Evolutionary conservation across 2,329 filamentous ascomycete genomes (phyloP).

Genomic region (Fusarium burgessii): DNA sequence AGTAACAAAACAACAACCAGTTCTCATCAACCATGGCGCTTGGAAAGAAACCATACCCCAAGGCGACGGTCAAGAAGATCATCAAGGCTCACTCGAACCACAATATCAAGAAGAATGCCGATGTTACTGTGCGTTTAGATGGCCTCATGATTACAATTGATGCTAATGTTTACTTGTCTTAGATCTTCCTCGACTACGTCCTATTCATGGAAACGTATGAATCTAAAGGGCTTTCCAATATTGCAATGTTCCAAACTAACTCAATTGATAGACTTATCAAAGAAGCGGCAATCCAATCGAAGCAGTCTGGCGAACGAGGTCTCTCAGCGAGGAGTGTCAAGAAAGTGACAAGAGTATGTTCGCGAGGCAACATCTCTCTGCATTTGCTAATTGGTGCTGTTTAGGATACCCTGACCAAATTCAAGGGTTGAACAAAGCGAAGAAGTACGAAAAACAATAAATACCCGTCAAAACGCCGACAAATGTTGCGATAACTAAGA

Average conservation of each 20-base stretch:
- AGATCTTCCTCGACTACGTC: conserved; percentile 89
- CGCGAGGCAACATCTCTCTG: not conserved
- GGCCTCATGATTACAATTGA: conserved; percentile 22
- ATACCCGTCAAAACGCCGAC: not conserved
- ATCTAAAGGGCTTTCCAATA: not conserved
- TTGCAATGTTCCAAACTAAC: not conserved
- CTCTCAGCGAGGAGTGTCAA: conserved; percentile 81
- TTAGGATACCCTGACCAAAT: conserved; percentile 74
- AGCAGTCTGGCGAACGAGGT: conserved; percentile 77
- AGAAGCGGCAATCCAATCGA: conserved; percentile 81
- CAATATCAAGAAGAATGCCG: conserved; percentile 84
- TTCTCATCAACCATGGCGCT: conserved; percentile 48
- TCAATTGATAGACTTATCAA: conserved; percentile 73
- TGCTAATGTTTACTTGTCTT: conserved; percentile 44
- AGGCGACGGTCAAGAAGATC: conserved; percentile 87
- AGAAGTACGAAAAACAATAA: not conserved
- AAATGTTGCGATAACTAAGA: not conserved
- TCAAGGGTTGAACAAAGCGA: conserved; percentile 68
- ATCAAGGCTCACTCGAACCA: conserved; percentile 88
- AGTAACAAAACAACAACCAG: conserved; percentile 27
- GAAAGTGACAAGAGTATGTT: conserved; percentile 79
- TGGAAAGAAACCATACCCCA: conserved; percentile 82
- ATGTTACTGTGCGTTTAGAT: conserved; percentile 75
- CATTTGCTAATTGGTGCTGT: conserved; percentile 20
- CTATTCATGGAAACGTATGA: conserved; percentile 78